Conservation (phyloP, 352 stramenopile genomes). For the Thalassiosira hispida region DNA sequence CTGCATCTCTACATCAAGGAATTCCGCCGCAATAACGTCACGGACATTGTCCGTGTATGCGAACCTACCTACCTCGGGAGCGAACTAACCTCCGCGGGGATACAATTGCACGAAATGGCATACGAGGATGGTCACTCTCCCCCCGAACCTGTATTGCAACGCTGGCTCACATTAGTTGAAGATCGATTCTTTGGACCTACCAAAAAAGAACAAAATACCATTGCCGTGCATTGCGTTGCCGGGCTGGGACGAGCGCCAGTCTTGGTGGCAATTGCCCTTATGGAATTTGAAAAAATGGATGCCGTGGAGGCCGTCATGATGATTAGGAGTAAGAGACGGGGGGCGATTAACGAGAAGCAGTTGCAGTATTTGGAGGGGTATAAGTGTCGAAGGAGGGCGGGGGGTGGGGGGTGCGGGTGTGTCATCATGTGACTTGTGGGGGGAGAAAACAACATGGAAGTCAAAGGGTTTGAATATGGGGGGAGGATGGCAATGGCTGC, state of each 20-base stretch:
- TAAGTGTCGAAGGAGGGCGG: slow-evolving; percentile 59
- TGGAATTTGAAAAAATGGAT: slow-evolving; percentile 94
- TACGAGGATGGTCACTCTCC: slow-evolving; percentile 96
- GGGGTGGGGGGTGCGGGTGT: slow-evolving; percentile 50
- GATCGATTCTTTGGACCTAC: slow-evolving; percentile 88
- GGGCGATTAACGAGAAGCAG: slow-evolving; percentile 97
- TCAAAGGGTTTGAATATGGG: too few species aligned
- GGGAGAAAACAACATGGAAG: too few species aligned
- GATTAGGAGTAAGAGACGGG: slow-evolving; percentile 92
- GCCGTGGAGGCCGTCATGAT: slow-evolving; percentile 96
- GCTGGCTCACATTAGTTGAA: slow-evolving; percentile 95
- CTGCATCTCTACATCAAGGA: slow-evolving; percentile 97
- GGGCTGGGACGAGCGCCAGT: slow-evolving; percentile 95
- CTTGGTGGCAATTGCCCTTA: slow-evolving; percentile 97
- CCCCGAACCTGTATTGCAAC: slow-evolving; percentile 90
- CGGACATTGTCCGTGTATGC: slow-evolving; percentile 93
- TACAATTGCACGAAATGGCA: slow-evolving; percentile 92
- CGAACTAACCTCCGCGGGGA: slow-evolving; percentile 92
- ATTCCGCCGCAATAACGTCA: slow-evolving; percentile 95
- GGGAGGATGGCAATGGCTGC: not conserved
- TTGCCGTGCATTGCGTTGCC: slow-evolving; percentile 98
- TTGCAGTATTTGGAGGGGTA: slow-evolving; percentile 98
- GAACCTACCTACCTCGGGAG: slow-evolving; percentile 93
- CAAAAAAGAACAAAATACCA: slow-evolving; percentile 79
- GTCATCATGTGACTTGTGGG: slow-evolving; percentile 34